Evolutionary conservation across 2,329 filamentous ascomycete genomes (phyloP).

Genomic region (Aspergillus novoparasiticus): DNA sequence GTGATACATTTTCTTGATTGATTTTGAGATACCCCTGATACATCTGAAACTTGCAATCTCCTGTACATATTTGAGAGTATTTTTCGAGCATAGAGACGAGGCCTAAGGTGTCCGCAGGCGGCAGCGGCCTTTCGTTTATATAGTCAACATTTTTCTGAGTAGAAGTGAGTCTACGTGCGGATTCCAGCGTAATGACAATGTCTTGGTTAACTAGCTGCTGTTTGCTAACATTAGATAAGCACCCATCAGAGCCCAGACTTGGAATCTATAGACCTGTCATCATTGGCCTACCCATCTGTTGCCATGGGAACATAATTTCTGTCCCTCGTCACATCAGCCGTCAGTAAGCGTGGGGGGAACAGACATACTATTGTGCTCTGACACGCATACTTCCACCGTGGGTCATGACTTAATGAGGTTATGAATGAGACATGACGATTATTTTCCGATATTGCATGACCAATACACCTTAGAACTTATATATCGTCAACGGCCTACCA

Average conservation of each 20-base stretch:
- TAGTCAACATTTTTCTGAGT: background rate
- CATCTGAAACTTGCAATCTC: constrained; percentile 33
- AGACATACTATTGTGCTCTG: background rate
- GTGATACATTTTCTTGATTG: constrained; percentile 29
- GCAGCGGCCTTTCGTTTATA: constrained; percentile 12
- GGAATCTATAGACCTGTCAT: background rate
- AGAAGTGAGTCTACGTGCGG: background rate
- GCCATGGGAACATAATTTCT: constrained; percentile 24
- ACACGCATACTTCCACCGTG: background rate
- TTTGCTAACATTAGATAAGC: background rate
- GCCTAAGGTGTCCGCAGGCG: constrained; percentile 18
- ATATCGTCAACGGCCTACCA: background rate
- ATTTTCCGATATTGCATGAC: background rate
- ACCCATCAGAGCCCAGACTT: background rate
- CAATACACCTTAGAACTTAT: background rate
- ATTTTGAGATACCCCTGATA: constrained; percentile 43
- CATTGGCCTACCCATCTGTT: constrained; percentile 18
- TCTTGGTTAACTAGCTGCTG: background rate
- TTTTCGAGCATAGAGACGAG: constrained; percentile 27
- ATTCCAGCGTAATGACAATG: background rate
- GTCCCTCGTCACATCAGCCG: background rate
- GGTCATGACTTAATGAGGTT: background rate
- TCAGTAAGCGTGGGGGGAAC: background rate
- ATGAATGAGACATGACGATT: background rate
- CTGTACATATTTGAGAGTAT: constrained; percentile 35